Conservation (phyloP, 805 yeast genomes). For the Saturnispora gosingensis region DNA sequence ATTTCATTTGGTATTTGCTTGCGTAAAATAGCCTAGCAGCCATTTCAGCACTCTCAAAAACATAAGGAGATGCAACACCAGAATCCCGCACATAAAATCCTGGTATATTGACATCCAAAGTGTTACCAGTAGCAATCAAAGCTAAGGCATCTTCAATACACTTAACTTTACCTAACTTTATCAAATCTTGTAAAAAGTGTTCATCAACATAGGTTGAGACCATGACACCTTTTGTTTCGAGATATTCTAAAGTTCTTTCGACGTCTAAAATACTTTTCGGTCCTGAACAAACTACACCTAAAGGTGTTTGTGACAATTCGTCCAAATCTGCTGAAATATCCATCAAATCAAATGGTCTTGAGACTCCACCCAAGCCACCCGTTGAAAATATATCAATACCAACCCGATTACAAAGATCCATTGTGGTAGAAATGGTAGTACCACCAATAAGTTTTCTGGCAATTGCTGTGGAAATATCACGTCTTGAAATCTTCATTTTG, state of each 20-base stretch:
- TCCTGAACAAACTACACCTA: slow-evolving; percentile 87
- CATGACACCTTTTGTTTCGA: slow-evolving; percentile 87
- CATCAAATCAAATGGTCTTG: slow-evolving; percentile 64
- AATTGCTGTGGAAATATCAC: slow-evolving; percentile 71
- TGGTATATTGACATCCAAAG: slow-evolving; percentile 37
- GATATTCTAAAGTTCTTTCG: slow-evolving; percentile 69
- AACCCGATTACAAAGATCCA: slow-evolving; percentile 67
- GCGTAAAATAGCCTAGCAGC: slow-evolving; percentile 57
- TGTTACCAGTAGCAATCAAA: slow-evolving; percentile 3
- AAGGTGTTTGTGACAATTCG: slow-evolving; percentile 74
- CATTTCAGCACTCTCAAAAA: slow-evolving; percentile 39
- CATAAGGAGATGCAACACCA: slow-evolving; percentile 62
- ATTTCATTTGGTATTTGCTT: slow-evolving; percentile 37
- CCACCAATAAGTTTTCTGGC: slow-evolving; percentile 64
- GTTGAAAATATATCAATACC: slow-evolving; percentile 85
- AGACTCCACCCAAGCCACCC: slow-evolving; percentile 92
- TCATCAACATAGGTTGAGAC: slow-evolving; percentile 48
- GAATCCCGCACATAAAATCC: slow-evolving; percentile 78
- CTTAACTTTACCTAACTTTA: not conserved
- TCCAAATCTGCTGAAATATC: slow-evolving; percentile 84
- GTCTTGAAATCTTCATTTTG: slow-evolving; percentile 60
- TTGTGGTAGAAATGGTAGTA: slow-evolving; percentile 83
- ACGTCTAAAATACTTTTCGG: slow-evolving; percentile 83
- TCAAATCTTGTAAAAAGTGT: slow-evolving; percentile 4
- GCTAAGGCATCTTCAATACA: not conserved